Base-by-base conservation (phyloP, 441 rosid genomes). In the Macaranga tanarius region DNA sequence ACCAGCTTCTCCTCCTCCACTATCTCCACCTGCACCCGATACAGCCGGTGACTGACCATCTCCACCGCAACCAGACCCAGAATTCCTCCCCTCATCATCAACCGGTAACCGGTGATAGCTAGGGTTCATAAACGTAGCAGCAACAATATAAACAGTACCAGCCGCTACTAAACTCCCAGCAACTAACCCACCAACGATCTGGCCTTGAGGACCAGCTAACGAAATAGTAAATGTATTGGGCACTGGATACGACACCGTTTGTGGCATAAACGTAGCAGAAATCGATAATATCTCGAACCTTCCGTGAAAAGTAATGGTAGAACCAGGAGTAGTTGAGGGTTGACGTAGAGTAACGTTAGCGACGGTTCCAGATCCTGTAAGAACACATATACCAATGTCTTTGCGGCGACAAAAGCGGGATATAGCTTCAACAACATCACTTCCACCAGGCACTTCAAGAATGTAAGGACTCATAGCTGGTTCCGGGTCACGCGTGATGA, bases 151-250 rank as follows among this genome's bases (percentile, higher is more conserved):
- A 5, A 93, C 97, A 0, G 89, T 82, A 16, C 92, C 90, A 1
- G 87, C 94, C 2, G 96, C 91, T 0, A 91, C 1, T 23, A 93
- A 73, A 0, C 92, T 79, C 2, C 97, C 97, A 8, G 86, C 89
- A 13, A 93, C 96, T 54, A 86, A 74, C 13, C 98, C 98, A 1
- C 98, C 98, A 0, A 91, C 83, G 78, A 90, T 82, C 87, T 91
- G 97, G 1, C 97, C 97, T 74, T 90, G 98, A 15, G 94, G 97
- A 3, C 94, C 97, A 7, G 94, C 92, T 6, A 91, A 79, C 0
- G 98, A 90, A 63, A 93, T 88, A 3, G 92, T 81, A 76, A 93
- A 84, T 63, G 76, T 79, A 65, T 76, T 80, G 1, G 96, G 89
- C 0, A 90, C 76, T 2, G 84, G 84, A 51, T 71, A 80, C 34